Base-by-base conservation (phyloP, 495 filamentous ascomycete species). In the Daldinia decipiens region DNA sequence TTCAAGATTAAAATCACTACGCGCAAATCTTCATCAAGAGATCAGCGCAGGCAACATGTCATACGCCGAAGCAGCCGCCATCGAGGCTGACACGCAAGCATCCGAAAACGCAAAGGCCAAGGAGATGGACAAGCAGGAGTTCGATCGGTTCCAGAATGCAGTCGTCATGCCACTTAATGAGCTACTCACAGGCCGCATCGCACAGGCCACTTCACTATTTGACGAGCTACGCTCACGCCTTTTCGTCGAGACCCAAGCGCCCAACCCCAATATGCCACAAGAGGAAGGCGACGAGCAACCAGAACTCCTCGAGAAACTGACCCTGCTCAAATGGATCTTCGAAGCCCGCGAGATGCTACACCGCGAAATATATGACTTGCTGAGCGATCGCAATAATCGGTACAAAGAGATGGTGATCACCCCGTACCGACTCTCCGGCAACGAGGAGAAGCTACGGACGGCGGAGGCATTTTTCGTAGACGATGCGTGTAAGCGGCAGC, bases 211-310 rank as follows among this genome's bases (percentile, higher is more conserved):
- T 17, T 79, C 86, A 36, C 86, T 91, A 56, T 91, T 97, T 68
- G 84, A 91, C 51, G 86, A 90, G 59, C 80, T 97, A 15, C 89
- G 87, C 52, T 84, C 86, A 52, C 87, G 87, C 17, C 84, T 97
- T 0, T 92, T 90, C 63, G 88, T 89, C 62, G 90, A 93, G 68
- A 91, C 89, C 0, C 91, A 88, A 68, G 82, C 87, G 34, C 86
- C 86, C 12, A 88, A 89, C 60, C 93, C 93, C 3, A 93, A 95
- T 70, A 85, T 91, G 61, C 90, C 93, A 0, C 94, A 97, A 72
- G 93, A 97, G 78, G 94, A 97, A 78, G 95, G 95, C 60, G 94
- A 98, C 73, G 95, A 97, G 76, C 91, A 95, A 75, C 94, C 95
- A 0, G 96, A 98, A 80, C 84, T 98, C 0, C 83, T 98, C 1